phyloP scores from a whole-genome alignment of 495 filamentous ascomycete genomes.

The Penicillium odoratum region DNA sequence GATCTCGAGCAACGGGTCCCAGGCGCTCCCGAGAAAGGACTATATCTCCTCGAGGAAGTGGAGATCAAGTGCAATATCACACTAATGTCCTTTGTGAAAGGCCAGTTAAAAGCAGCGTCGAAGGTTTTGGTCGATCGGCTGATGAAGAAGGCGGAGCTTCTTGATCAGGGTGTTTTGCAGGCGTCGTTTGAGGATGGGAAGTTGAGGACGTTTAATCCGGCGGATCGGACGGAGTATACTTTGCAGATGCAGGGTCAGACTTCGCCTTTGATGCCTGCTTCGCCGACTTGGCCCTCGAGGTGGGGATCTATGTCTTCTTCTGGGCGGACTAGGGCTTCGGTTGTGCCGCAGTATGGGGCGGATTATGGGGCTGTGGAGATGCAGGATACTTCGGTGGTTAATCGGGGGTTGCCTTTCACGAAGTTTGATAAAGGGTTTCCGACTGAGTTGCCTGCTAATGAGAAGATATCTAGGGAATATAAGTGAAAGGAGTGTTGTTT shows the following conservation, averaged over 20 bases:
- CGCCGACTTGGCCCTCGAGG: neutral
- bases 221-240: conserved; percentile 15
- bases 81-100: conserved; percentile 70
- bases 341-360: neutral
- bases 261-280: neutral
- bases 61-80: conserved; percentile 75
- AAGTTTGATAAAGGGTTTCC: conserved; percentile 2
- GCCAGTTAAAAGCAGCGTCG: conserved; percentile 71
- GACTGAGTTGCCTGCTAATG: conserved; percentile 7
- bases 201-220: conserved; percentile 31
- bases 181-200: conserved; percentile 29
- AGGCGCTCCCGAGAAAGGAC: conserved; percentile 53
- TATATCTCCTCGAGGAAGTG: conserved; percentile 76
- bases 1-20: conserved; percentile 52
- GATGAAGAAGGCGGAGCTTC: conserved; percentile 55
- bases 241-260: neutral
- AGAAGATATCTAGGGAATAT: neutral
- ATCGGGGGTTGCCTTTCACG: neutral
- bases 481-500: neutral
- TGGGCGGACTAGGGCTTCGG: neutral
- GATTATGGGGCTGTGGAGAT: conserved; percentile 1
- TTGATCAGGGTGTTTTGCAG: conserved; percentile 31
- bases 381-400: neutral
- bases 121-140: conserved; percentile 63
- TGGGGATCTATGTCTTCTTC: conserved; percentile 2